Percentiles rank a stretch among this genome's conserved stretches.
These are phyloP conservation scores for Beta macrorhiza DNA, from an alignment of 179 eudicot genomes.

Conservation along the genomic window DNA sequence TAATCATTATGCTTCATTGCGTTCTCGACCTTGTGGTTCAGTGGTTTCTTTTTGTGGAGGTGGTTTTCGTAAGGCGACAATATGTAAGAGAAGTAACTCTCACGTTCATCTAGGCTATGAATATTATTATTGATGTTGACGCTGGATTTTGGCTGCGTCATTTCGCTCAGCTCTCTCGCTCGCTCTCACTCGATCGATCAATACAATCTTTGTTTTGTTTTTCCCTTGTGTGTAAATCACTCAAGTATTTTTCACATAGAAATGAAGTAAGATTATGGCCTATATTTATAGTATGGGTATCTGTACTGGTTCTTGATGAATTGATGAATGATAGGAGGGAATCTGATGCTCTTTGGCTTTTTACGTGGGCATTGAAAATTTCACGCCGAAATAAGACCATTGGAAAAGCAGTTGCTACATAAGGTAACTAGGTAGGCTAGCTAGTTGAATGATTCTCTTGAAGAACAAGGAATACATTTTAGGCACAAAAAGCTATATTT, in stretches of 20 bases:
- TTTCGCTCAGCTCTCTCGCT: not conserved
- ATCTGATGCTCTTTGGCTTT: constrained; percentile 22
- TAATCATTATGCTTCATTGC: constrained; percentile 5
- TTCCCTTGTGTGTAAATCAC: not conserved
- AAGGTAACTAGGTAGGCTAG: too few species aligned
- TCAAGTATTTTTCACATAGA: not conserved
- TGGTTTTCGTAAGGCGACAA: constrained; percentile 17
- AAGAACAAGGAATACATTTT: too few species aligned
- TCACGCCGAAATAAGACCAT: too few species aligned
- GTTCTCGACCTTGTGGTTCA: constrained; percentile 1
- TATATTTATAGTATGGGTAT: not conserved
- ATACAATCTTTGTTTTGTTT: not conserved
- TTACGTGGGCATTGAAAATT: constrained; percentile 10
- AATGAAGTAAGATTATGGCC: not conserved
- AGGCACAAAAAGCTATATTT: too few species aligned
- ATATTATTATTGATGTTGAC: not conserved
- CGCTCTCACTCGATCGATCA: not conserved
- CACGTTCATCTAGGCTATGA: constrained; percentile 26
- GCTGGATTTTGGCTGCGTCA: constrained; percentile 3
- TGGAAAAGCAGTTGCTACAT: not conserved
- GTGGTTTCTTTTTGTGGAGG: not conserved
- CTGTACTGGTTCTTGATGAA: not conserved
- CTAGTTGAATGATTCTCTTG: too few species aligned
- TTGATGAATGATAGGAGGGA: constrained; percentile 9
- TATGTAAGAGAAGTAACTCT: constrained; percentile 31